These are phyloP conservation scores for Knoxdaviesia capensis DNA, from an alignment of 2,329 filamentous ascomycete genomes.

Conservation along the genomic window DNA sequence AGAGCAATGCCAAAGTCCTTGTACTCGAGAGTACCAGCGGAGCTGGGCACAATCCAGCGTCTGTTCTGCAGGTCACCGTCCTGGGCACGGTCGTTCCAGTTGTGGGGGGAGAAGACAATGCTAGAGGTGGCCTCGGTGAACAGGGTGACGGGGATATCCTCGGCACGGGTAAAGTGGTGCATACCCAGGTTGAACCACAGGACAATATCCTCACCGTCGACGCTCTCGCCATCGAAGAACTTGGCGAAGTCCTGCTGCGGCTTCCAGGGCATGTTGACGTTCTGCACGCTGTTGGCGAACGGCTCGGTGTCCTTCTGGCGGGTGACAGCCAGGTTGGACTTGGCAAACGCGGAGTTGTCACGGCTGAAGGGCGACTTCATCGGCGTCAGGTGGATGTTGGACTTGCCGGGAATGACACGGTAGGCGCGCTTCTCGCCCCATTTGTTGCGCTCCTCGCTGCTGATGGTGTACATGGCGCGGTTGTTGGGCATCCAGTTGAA, in stretches of 20 bases:
- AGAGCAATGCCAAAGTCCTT: too few species aligned
- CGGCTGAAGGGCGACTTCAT: conserved; percentile 20
- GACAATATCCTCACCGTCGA: conserved; percentile 16
- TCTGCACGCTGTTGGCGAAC: conserved; percentile 17
- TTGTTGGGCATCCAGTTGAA: conserved; percentile 21
- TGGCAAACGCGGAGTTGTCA: conserved; percentile 17
- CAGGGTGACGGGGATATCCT: conserved; percentile 12
- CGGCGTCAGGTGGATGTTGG: conserved; percentile 19
- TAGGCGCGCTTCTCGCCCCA: conserved; percentile 27
- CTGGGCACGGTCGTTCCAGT: conserved; percentile 5
- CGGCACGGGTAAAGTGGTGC: conserved; percentile 34
- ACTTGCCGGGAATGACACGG: conserved; percentile 16
- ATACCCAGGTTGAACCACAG: conserved; percentile 33
- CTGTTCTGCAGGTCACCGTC: too few species aligned
- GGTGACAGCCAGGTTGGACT: conserved; percentile 24
- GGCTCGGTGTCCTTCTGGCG: conserved; percentile 21
- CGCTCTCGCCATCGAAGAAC: conserved; percentile 14
- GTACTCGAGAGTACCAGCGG: too few species aligned
- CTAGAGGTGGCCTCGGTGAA: conserved; percentile 13
- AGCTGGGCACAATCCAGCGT: too few species aligned
- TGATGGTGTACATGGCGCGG: conserved; percentile 22
- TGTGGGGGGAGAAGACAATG: conserved; percentile 14
- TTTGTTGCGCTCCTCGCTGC: conserved; percentile 21
- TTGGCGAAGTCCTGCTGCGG: conserved; percentile 24
- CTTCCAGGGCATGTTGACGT: conserved; percentile 10